Conservation (phyloP, 139 green algal species). For the Volvox reticuliferus region DNA sequence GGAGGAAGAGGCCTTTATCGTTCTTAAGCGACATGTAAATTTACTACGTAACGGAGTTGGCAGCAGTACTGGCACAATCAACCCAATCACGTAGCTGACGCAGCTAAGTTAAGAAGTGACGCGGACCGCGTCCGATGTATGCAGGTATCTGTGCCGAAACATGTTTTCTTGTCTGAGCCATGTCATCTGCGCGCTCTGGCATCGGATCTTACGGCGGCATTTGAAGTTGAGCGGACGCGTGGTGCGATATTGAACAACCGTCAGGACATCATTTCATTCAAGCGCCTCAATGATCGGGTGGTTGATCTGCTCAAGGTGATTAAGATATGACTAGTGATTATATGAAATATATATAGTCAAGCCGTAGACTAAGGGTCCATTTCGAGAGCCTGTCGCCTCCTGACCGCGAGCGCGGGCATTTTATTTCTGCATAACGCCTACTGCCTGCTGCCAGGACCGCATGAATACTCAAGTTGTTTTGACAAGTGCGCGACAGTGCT, state of each 20-base stretch:
- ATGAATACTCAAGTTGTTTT: background rate
- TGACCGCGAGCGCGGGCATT: too few species aligned
- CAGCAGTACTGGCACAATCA: too few species aligned
- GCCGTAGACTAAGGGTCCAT: too few species aligned
- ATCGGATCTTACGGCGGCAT: background rate
- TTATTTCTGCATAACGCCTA: background rate
- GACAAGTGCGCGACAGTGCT: background rate
- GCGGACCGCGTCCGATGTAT: background rate
- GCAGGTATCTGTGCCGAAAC: background rate
- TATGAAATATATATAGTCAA: too few species aligned
- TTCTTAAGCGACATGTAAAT: background rate
- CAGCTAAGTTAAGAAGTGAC: background rate
- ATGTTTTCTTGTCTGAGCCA: background rate
- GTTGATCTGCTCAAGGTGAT: background rate
- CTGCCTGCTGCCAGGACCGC: background rate
- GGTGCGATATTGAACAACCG: background rate
- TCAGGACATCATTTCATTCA: slow-evolving; percentile 5
- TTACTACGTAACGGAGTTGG: too few species aligned
- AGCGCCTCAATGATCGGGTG: background rate
- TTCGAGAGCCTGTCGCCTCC: too few species aligned
- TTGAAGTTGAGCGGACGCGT: background rate
- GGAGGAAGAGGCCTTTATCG: background rate
- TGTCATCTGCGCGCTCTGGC: background rate
- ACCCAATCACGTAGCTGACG: too few species aligned
- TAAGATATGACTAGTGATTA: too few species aligned